Evolutionary conservation across 441 rosid species (phyloP).

Genomic region (Capsella rubella): DNA sequence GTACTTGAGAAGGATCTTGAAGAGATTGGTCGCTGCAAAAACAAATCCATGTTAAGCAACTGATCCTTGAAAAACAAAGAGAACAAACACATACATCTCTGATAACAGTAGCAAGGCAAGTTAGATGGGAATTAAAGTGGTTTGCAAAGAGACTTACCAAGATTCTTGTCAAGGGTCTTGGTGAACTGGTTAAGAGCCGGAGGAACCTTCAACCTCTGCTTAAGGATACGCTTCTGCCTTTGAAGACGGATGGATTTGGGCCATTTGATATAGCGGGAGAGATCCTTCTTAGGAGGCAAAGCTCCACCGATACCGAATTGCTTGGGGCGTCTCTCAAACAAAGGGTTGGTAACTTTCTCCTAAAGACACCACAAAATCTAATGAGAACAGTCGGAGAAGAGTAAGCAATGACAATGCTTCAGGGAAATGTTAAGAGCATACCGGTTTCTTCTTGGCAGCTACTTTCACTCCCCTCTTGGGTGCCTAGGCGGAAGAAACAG

Average conservation of each 20-base stretch:
- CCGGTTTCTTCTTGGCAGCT: slow-evolving; percentile 56
- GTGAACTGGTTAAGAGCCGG: slow-evolving; percentile 91
- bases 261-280: slow-evolving; percentile 80
- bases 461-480: slow-evolving; percentile 54
- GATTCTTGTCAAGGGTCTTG: slow-evolving; percentile 91
- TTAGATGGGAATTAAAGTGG: no score
- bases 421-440: background rate
- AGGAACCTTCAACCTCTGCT: slow-evolving; percentile 92
- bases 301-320: slow-evolving; percentile 96
- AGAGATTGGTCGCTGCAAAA: slow-evolving; percentile 65
- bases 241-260: slow-evolving; percentile 86
- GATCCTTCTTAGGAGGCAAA: slow-evolving; percentile 83
- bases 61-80: background rate
- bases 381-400: background rate
- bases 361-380: slow-evolving; percentile 31
- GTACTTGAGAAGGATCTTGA: slow-evolving; percentile 83
- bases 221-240: slow-evolving; percentile 85
- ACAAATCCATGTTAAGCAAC: background rate
- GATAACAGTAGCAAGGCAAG: background rate
- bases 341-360: slow-evolving; percentile 86
- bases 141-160: slow-evolving; percentile 50
- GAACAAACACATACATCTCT: background rate
- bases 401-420: no score
- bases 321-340: slow-evolving; percentile 87
- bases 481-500: slow-evolving; percentile 25